Evolutionary conservation across 148 eudicot species (phyloP), one percentile per base, ranked within the genome.

Genomic region (Rheum nobile): DNA sequence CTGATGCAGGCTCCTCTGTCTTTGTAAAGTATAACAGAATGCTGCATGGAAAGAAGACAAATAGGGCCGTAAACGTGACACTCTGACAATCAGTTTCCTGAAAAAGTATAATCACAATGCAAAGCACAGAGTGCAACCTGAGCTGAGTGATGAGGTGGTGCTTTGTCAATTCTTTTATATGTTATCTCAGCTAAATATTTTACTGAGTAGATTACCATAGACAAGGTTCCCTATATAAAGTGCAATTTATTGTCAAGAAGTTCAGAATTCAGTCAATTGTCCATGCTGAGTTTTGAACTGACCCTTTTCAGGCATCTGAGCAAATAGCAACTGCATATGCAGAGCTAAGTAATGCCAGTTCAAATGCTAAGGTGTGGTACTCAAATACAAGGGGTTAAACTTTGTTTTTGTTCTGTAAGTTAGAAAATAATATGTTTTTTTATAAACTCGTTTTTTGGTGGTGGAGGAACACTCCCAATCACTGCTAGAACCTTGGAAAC

Each of bases 401-500:
- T 14, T n/a, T 67, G 54, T 32, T 70, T 31, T 39, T 21, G n/a
- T 42, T 42, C 17, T 29, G 0, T 65, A 37, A 24, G 19, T 59
- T 59, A 5, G 47, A 35, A 39, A 42, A n/a, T 28, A 42, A 0
- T 22, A 34, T 28, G n/a, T 55, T 26, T 12, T 54, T 8, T 59
- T n/a, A 0, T 3, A 97, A 88, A 92, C 26, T n/a, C n/a, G n/a
- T n/a, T n/a, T n/a, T n/a, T n/a, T n/a, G n/a, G n/a, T n/a, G 96
- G 92, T 14, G 89, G 92, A 59, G 99, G 99, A 72, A 96, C 99
- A 38, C 97, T 96, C 79, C 97, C 99, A 68, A 92, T 96, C 72
- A 96, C 99, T 77, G 97, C 99, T 73, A 89, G 97, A 90, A 96
- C 96, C 57, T 83, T 96, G 74, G 99, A 96, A 80, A 96, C 99